Conservation (phyloP, 306 rosid genomes). For the Medicago arabica region DNA sequence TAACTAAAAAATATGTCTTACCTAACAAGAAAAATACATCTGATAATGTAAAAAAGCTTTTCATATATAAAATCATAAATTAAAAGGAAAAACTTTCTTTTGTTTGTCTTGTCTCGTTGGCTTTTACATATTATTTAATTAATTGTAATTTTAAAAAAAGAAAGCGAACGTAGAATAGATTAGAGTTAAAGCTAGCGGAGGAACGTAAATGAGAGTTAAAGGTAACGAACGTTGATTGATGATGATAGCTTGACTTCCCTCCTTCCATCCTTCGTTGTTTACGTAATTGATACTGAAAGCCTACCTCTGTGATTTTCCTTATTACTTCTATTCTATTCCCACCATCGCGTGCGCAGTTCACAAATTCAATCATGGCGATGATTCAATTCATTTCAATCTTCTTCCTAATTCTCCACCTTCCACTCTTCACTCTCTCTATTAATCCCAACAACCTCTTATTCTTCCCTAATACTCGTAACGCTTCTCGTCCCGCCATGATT, state of each 20-base stretch:
- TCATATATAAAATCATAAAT: too few species aligned
- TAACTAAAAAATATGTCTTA: too few species aligned
- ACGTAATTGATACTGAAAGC: not conserved
- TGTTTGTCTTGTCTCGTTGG: too few species aligned
- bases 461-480: slow-evolving; percentile 20
- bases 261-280: slow-evolving; percentile 11
- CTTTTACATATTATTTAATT: too few species aligned
- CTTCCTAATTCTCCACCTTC: slow-evolving; percentile 34
- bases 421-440: slow-evolving; percentile 38
- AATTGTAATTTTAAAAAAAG: too few species aligned
- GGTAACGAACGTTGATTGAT: not conserved
- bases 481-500: slow-evolving; percentile 64
- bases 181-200: too few species aligned
- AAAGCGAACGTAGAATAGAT: too few species aligned
- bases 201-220: too few species aligned
- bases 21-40: too few species aligned
- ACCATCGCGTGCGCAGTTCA: not conserved
- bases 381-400: slow-evolving; percentile 36
- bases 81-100: too few species aligned
- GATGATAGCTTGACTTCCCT: slow-evolving; percentile 17
- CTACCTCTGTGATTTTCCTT: not conserved
- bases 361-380: slow-evolving; percentile 24
- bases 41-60: too few species aligned
- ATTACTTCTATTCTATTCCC: slow-evolving; percentile 33
- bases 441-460: slow-evolving; percentile 47